Evolutionary conservation across 306 rosid genomes (phyloP).

Genomic region (Prunus mume): DNA sequence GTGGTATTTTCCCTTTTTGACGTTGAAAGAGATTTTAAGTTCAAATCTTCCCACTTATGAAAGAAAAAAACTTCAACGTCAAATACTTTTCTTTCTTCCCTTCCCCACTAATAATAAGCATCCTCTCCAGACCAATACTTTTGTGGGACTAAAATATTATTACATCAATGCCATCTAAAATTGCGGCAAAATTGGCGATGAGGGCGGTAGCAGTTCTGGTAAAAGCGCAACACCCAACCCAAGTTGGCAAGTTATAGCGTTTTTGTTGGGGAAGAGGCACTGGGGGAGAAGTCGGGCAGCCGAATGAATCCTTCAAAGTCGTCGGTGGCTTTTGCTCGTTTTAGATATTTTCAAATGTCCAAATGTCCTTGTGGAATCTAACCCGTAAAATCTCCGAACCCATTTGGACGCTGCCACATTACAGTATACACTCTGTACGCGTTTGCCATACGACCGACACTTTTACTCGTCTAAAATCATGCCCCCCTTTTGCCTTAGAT

Average conservation of each 20-base stretch:
- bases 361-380: neutral
- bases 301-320: constrained; percentile 27
- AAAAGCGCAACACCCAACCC: neutral
- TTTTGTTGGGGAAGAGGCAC: neutral
- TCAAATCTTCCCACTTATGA: too few relatives aligned
- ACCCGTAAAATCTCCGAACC: neutral
- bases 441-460: neutral
- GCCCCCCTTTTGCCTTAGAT: neutral
- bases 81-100: too few relatives aligned
- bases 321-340: neutral
- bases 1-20: too few relatives aligned
- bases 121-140: too few relatives aligned
- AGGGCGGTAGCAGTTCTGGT: neutral
- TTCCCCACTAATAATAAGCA: too few relatives aligned
- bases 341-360: neutral
- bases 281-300: neutral
- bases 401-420: neutral
- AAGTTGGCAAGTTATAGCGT: neutral
- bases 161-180: neutral
- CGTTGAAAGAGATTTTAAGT: too few relatives aligned
- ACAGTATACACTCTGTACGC: neutral
- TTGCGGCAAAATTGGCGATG: neutral
- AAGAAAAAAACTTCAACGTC: too few relatives aligned
- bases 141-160: too few relatives aligned
- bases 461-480: neutral